Evolutionary conservation across 2,329 filamentous ascomycete species (phyloP).

Genomic region (Lasiodiplodia theobromae): DNA sequence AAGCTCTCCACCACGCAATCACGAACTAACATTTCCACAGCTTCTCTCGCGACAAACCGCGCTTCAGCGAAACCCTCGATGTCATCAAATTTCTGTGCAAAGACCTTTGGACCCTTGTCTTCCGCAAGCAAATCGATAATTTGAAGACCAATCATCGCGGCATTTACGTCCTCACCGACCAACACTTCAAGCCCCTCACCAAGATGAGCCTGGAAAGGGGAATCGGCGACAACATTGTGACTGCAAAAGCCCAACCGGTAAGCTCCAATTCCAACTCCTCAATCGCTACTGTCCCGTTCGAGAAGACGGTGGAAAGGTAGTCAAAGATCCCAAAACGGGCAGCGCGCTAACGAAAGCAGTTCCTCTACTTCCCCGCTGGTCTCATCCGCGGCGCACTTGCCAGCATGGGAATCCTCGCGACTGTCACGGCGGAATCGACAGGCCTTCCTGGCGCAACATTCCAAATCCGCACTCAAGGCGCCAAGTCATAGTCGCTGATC

Average conservation of each 20-base stretch:
- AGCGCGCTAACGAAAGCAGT: constrained; percentile 58
- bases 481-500: constrained; percentile 55
- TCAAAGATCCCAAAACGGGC: not conserved
- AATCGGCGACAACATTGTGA: constrained; percentile 4
- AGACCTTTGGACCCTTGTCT: constrained; percentile 93
- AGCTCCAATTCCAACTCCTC: constrained; percentile 37
- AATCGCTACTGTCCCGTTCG: not conserved
- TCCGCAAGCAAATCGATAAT: constrained; percentile 97
- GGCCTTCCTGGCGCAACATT: constrained; percentile 91
- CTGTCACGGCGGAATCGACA: constrained; percentile 86
- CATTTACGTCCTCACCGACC: constrained; percentile 95
- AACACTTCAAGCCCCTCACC: constrained; percentile 84
- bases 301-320: not conserved
- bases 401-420: constrained; percentile 89
- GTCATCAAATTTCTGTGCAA: constrained; percentile 99
- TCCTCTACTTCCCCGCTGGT: constrained; percentile 94
- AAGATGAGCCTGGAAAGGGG: constrained; percentile 80
- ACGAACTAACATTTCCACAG: constrained; percentile 52
- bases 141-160: constrained; percentile 97
- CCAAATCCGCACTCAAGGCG: constrained; percentile 85
- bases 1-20: not conserved
- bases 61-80: constrained; percentile 90
- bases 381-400: constrained; percentile 90
- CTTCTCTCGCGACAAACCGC: constrained; percentile 82
- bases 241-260: constrained; percentile 73